These are phyloP conservation scores for Suillus americanus DNA, from an alignment of 768 basidiomycete species.

Conservation along the genomic window DNA sequence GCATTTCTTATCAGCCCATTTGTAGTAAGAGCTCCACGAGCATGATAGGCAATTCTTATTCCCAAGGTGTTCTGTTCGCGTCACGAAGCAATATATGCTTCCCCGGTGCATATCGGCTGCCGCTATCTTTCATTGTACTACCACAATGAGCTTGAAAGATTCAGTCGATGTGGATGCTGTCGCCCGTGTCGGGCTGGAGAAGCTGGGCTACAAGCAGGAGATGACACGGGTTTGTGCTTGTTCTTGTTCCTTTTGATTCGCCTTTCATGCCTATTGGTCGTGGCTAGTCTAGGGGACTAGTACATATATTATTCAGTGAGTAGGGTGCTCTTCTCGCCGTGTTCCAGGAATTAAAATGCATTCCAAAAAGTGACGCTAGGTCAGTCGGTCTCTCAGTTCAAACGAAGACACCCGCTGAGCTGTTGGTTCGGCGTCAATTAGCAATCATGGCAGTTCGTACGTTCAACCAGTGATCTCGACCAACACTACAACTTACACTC, in stretches of 20 bases:
- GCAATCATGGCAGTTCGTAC: slow-evolving; percentile 65
- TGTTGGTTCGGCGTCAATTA: slow-evolving; percentile 19
- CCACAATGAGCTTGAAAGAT: slow-evolving; percentile 17
- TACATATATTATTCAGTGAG: slow-evolving; percentile 57
- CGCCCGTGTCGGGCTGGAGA: slow-evolving; percentile 41
- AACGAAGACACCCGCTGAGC: neutral
- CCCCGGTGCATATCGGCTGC: neutral
- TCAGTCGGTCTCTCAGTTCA: slow-evolving; percentile 22
- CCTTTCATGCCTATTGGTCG: neutral
- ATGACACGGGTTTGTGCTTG: slow-evolving; percentile 42
- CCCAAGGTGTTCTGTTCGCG: neutral
- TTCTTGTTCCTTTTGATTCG: neutral
- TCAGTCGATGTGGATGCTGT: slow-evolving; percentile 21
- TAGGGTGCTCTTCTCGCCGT: neutral
- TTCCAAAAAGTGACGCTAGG: slow-evolving; percentile 43
- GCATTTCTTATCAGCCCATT: neutral
- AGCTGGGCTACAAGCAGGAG: slow-evolving; percentile 57
- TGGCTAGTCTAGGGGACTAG: slow-evolving; percentile 47
- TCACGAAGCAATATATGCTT: neutral
- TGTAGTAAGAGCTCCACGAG: neutral
- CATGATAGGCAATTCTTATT: neutral
- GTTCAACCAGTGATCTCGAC: slow-evolving; percentile 19
- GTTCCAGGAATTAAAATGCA: slow-evolving; percentile 14
- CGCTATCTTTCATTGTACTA: neutral
- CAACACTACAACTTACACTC: slow-evolving; percentile 6